Conservation (phyloP, 176 grass and related monocot species). For the Saccharum officinarum region DNA sequence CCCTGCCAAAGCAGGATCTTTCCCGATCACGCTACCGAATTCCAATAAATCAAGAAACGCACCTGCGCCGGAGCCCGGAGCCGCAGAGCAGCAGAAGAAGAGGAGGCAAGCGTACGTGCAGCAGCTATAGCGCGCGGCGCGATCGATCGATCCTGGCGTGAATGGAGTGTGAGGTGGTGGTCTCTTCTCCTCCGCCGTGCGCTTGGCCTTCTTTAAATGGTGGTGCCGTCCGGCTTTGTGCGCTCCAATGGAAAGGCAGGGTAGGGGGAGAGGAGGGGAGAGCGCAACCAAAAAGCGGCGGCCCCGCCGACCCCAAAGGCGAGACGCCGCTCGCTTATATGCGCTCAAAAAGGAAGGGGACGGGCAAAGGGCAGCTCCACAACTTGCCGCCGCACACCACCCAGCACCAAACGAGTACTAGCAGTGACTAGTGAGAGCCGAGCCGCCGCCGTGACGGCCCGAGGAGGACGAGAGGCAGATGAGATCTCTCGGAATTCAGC, state of each 20-base stretch:
- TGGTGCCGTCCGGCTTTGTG: constrained; percentile 62
- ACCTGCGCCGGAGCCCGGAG: constrained; percentile 13
- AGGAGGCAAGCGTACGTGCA: constrained; percentile 20
- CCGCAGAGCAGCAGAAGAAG: neutral
- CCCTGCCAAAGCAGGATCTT: constrained; percentile 5
- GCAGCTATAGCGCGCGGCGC: neutral
- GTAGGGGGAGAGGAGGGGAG: neutral
- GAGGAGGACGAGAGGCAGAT: constrained; percentile 5
- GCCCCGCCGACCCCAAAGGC: constrained; percentile 48
- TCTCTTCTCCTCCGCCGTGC: constrained; percentile 17
- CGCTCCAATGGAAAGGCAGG: constrained; percentile 61
- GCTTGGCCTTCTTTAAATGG: constrained; percentile 54
- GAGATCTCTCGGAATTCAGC: constrained; percentile 74
- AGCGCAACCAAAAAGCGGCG: constrained; percentile 61
- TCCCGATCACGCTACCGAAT: neutral
- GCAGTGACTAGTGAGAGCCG: neutral
- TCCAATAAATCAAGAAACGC: constrained; percentile 33
- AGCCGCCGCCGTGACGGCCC: constrained; percentile 1
- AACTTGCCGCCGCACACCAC: constrained; percentile 27
- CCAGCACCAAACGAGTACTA: neutral
- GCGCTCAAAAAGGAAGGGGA: constrained; percentile 18
- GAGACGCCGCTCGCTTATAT: constrained; percentile 41
- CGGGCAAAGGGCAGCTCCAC: constrained; percentile 36
- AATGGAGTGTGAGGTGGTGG: constrained; percentile 30
- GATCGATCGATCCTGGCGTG: neutral